A percentile compares a stretch with the other conserved stretches of the same genome.
Conservation (phyloP, 495 filamentous ascomycete genomes). For the Patellaria atrata region DNA sequence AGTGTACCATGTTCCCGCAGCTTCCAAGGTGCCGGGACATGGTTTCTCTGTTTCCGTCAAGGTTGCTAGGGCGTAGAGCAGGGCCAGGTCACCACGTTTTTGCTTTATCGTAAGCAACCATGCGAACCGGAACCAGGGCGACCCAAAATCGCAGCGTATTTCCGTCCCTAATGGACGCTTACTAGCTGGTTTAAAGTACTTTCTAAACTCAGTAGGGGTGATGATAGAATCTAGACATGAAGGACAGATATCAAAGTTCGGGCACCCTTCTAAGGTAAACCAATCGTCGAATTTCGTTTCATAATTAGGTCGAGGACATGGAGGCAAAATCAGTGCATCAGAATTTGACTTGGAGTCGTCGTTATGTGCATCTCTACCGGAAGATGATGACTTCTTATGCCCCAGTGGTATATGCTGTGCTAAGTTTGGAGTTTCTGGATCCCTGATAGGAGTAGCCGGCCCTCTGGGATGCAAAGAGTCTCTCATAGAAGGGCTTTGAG, state of each 20-base stretch:
- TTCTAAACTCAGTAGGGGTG: slow-evolving; percentile 37
- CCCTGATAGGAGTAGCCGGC: no score
- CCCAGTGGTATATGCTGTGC: no score
- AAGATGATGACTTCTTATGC: no score
- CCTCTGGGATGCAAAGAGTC: no score
- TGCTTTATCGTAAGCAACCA: slow-evolving; percentile 50
- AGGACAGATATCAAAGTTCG: slow-evolving; percentile 49
- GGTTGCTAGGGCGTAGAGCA: slow-evolving; percentile 39
- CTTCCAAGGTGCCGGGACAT: slow-evolving; percentile 39
- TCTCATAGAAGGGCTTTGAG: no score
- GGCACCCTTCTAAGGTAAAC: slow-evolving; percentile 45
- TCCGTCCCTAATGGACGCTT: slow-evolving; percentile 28
- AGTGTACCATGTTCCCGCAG: slow-evolving; percentile 40
- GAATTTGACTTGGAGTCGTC: no score
- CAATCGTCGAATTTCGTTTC: slow-evolving; percentile 44
- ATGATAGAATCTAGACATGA: slow-evolving; percentile 41
- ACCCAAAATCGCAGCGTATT: slow-evolving; percentile 44
- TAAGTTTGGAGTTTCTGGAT: no score
- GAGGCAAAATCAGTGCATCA: no score
- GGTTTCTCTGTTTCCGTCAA: slow-evolving; percentile 28
- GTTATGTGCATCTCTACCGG: no score
- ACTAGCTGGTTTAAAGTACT: slow-evolving; percentile 36
- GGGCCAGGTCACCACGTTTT: slow-evolving; percentile 34
- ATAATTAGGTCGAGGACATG: slow-evolving; percentile 39
- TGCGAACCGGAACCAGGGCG: slow-evolving; percentile 51